Conservation (phyloP, 2,329 filamentous ascomycete genomes). For the Cladophialophora carrionii region DNA sequence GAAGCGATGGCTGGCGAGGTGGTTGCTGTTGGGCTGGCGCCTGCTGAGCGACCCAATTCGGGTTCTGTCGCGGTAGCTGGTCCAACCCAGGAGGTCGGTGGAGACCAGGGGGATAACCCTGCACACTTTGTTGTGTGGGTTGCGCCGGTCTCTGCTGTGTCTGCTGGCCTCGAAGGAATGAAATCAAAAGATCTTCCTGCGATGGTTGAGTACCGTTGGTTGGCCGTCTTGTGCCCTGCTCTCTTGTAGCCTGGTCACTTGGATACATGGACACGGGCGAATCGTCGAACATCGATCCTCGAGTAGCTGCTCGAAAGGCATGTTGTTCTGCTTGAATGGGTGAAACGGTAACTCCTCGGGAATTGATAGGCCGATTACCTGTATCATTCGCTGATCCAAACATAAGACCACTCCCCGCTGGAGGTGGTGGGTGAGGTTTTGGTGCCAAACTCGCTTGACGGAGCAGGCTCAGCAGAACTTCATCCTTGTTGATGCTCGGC, state of each 20-base stretch:
- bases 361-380: conserved; percentile 15
- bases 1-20: conserved; percentile 27
- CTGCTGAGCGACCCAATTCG: conserved; percentile 39
- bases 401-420: conserved; percentile 17
- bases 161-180: conserved; percentile 39
- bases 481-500: conserved; percentile 35
- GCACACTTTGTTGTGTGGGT: conserved; percentile 41
- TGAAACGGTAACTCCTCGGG: conserved; percentile 24
- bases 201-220: conserved; percentile 45
- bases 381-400: conserved; percentile 16
- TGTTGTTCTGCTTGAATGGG: conserved; percentile 25
- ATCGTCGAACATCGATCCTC: conserved; percentile 47
- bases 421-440: conserved; percentile 34
- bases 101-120: conserved; percentile 43
- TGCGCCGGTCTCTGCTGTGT: conserved; percentile 44
- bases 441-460: conserved; percentile 35
- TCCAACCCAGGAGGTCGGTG: conserved; percentile 52
- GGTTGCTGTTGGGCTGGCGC: conserved; percentile 24
- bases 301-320: conserved; percentile 25
- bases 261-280: conserved; percentile 48
- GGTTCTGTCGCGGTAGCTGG: conserved; percentile 42
- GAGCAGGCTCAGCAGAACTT: conserved; percentile 35
- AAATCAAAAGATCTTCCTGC: conserved; percentile 45
- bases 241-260: conserved; percentile 37
- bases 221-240: conserved; percentile 44